These are phyloP conservation scores for Sarcodon sp. DNA, from an alignment of 768 basidiomycete species.

Conservation along the genomic window DNA sequence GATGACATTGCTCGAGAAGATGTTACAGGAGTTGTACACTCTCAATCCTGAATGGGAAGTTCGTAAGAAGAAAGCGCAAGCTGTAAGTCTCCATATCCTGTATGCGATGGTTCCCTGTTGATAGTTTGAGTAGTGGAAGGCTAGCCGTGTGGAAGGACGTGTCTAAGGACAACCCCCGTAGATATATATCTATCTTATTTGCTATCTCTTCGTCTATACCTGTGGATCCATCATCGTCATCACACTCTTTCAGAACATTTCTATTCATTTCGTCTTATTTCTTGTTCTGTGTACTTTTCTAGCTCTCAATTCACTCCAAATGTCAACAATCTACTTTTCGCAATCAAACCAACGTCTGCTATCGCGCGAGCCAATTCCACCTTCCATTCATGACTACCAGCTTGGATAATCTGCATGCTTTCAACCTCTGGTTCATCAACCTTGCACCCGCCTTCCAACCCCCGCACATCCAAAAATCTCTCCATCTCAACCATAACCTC, in stretches of 20 bases:
- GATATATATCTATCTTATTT: no score
- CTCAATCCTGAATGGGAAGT: neutral
- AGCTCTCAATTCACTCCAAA: constrained; percentile 22
- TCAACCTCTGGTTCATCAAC: constrained; percentile 25
- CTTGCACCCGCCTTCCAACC: constrained; percentile 25
- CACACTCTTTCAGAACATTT: no score
- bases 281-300: no score
- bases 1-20: neutral
- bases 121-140: no score
- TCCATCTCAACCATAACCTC: constrained; percentile 76
- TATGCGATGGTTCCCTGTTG: neutral
- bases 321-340: constrained; percentile 46
- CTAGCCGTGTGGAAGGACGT: no score
- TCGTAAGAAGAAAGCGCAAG: neutral
- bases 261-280: no score
- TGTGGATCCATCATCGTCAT: no score
- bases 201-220: no score
- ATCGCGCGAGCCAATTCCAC: constrained; percentile 64
- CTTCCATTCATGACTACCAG: constrained; percentile 38
- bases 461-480: constrained; percentile 36
- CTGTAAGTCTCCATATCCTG: neutral
- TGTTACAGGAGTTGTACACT: neutral
- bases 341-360: constrained; percentile 62
- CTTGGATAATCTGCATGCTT: constrained; percentile 23
- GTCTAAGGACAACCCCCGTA: no score